These are phyloP conservation scores for Solanum hybrid DNA, from an alignment of 305 asterid species.

Conservation along the genomic window DNA sequence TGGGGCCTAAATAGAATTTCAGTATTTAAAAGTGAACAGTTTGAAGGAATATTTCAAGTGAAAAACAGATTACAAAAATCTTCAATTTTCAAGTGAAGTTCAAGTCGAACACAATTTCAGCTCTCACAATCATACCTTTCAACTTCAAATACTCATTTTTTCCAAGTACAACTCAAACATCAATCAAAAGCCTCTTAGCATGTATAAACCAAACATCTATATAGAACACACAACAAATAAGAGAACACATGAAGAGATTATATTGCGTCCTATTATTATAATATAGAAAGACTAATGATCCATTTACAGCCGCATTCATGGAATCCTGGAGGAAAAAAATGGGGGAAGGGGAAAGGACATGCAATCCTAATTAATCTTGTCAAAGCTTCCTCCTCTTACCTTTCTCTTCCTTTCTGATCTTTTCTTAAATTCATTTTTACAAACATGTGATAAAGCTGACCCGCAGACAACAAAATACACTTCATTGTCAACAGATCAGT, in stretches of 20 bases:
- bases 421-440: background rate
- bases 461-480: background rate
- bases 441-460: background rate
- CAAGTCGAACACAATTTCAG: background rate
- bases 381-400: background rate
- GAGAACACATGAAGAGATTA: background rate
- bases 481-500: constrained; percentile 9
- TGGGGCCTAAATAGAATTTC: background rate
- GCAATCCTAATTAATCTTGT: background rate
- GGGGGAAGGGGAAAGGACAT: background rate
- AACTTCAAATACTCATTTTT: background rate
- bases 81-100: background rate
- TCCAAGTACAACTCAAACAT: background rate
- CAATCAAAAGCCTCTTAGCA: background rate
- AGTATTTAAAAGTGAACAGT: background rate
- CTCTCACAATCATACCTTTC: background rate
- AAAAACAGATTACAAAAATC: background rate
- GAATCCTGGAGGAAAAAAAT: background rate
- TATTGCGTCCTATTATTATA: background rate
- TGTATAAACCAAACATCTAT: background rate
- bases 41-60: background rate
- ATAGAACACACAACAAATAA: background rate
- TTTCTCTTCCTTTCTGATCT: background rate
- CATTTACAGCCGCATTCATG: constrained; percentile 1
- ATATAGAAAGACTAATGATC: background rate